These are phyloP conservation scores for Boletus sp. DNA, from an alignment of 1,284 basidiomycete genomes.

Conservation along the genomic window DNA sequence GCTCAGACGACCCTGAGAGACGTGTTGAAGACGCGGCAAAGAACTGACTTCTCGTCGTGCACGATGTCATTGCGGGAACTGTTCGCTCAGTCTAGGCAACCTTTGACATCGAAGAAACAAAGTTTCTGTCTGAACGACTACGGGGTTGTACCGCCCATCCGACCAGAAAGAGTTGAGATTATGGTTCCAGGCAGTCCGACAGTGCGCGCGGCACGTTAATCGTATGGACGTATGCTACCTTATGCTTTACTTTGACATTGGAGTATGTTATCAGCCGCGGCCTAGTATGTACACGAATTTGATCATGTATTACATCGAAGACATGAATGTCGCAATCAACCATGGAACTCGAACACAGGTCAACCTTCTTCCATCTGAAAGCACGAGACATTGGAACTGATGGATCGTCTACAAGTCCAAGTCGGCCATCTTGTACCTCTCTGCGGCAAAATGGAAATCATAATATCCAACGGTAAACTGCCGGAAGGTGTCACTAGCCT, in stretches of 20 bases:
- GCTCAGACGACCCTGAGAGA: conserved; percentile 20
- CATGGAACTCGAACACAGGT: no score
- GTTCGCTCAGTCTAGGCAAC: conserved; percentile 19
- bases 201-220: conserved; percentile 18
- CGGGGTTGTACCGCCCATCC: not conserved
- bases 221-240: conserved; percentile 13
- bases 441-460: not conserved
- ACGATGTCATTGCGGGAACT: conserved; percentile 21
- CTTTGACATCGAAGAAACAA: conserved; percentile 4
- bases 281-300: conserved; percentile 13
- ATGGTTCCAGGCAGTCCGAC: conserved; percentile 26
- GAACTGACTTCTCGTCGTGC: conserved; percentile 18
- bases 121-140: conserved; percentile 11
- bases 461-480: not conserved
- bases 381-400: no score
- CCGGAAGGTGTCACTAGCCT: conserved; percentile 1
- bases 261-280: conserved; percentile 10
- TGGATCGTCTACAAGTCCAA: not conserved
- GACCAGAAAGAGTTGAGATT: conserved; percentile 16
- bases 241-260: conserved; percentile 14
- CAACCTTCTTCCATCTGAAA: no score
- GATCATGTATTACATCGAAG: conserved; percentile 4
- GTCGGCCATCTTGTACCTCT: conserved; percentile 5
- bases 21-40: conserved; percentile 4
- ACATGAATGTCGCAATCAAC: not conserved